These are phyloP conservation scores for Glonium stellatum DNA, from an alignment of 495 filamentous ascomycete genomes.

Conservation along the genomic window DNA sequence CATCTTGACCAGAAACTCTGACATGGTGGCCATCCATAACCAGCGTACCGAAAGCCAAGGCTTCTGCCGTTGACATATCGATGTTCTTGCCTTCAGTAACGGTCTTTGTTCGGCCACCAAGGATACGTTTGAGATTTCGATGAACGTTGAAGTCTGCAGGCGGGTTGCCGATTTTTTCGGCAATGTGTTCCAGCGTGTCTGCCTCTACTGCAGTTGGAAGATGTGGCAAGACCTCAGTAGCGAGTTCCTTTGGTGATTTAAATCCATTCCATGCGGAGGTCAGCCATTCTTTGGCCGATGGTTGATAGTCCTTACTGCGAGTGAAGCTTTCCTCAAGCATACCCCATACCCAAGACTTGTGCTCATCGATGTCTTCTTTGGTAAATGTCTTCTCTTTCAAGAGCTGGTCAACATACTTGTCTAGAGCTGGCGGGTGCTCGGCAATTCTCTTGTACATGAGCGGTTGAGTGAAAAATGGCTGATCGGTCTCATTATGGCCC, in stretches of 20 bases:
- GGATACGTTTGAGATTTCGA: constrained; percentile 94
- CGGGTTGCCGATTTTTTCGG: constrained; percentile 60
- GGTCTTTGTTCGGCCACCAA: constrained; percentile 81
- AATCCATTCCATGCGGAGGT: constrained; percentile 98
- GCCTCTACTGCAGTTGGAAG: constrained; percentile 71
- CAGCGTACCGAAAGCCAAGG: constrained; percentile 87
- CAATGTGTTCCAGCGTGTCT: constrained; percentile 70
- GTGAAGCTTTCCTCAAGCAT: constrained; percentile 97
- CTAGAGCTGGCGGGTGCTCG: constrained; percentile 68
- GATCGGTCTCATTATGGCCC: constrained; percentile 98
- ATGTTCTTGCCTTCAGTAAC: constrained; percentile 90
- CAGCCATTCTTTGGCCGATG: constrained; percentile 94
- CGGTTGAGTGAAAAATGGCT: constrained; percentile 98
- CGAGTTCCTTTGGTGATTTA: constrained; percentile 96
- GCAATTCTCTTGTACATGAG: constrained; percentile 98
- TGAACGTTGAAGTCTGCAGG: constrained; percentile 85
- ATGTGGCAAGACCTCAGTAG: constrained; percentile 89
- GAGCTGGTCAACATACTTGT: constrained; percentile 83
- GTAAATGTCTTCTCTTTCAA: constrained; percentile 88
- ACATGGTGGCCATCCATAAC: constrained; percentile 92
- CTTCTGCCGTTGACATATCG: constrained; percentile 96
- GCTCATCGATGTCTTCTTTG: constrained; percentile 95
- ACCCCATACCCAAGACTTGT: constrained; percentile 99
- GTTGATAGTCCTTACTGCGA: constrained; percentile 94
- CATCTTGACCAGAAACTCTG: constrained; percentile 94